Conservation (phyloP, 1,284 basidiomycete genomes). For the Ustilago tritici region DNA sequence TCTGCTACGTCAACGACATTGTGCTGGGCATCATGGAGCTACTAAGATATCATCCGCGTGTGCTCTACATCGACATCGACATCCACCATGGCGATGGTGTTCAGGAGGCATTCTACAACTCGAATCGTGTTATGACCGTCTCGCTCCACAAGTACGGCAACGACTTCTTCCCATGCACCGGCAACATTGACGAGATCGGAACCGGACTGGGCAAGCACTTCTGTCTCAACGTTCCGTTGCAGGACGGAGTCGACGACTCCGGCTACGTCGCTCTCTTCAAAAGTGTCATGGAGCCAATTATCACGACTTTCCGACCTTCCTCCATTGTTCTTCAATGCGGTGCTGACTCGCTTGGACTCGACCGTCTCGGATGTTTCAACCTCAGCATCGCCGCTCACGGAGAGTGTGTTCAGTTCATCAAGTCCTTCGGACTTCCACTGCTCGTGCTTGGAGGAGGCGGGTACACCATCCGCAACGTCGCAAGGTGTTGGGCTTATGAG, state of each 20-base stretch:
- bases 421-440: constrained; percentile 88
- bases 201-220: constrained; percentile 85
- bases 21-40: constrained; percentile 67
- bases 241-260: constrained; percentile 96
- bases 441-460: constrained; percentile 94
- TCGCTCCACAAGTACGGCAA: constrained; percentile 99
- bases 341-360: constrained; percentile 93
- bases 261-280: constrained; percentile 96
- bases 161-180: constrained; percentile 82
- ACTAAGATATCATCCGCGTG: constrained; percentile 78
- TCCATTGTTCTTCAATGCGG: constrained; percentile 97
- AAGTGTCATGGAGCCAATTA: constrained; percentile 92
- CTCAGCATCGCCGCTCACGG: constrained; percentile 98
- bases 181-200: constrained; percentile 67
- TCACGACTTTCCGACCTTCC: constrained; percentile 87
- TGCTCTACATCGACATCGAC: constrained; percentile 97
- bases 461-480: constrained; percentile 90
- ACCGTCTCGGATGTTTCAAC: constrained; percentile 96
- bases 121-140: constrained; percentile 96
- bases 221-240: constrained; percentile 91
- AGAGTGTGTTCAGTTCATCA: constrained; percentile 96
- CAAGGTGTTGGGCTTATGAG: constrained; percentile 99
- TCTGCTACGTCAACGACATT: constrained; percentile 94
- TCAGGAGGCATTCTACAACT: constrained; percentile 98
- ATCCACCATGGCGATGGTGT: constrained; percentile 99